A percentile compares a stretch with the other conserved stretches of the same genome.
phyloP scores from a whole-genome alignment of 345 rosid genomes.

The Cardamine occulta region DNA sequence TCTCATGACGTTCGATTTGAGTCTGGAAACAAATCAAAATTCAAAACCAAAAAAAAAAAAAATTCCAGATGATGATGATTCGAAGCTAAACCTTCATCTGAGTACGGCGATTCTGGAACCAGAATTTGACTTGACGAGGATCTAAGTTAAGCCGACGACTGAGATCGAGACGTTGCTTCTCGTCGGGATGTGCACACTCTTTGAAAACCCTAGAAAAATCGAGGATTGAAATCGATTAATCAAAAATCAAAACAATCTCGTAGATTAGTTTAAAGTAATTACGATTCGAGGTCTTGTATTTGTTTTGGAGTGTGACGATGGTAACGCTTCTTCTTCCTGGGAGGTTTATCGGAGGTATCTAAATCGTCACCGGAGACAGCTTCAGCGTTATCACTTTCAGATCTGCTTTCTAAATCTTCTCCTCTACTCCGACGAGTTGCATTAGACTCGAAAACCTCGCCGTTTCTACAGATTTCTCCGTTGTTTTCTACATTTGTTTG shows the following conservation, averaged over 20 bases:
- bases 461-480: conserved; percentile 37
- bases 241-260: neutral
- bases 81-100: conserved; percentile 80
- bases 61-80: neutral
- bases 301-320: conserved; percentile 99
- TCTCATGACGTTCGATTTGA: conserved; percentile 91
- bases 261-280: neutral
- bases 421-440: conserved; percentile 46
- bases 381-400: conserved; percentile 91
- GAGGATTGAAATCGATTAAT: conserved; percentile 5
- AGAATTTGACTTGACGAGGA: conserved; percentile 89
- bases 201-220: conserved; percentile 53
- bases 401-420: conserved; percentile 77
- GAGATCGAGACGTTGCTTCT: conserved; percentile 85
- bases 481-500: conserved; percentile 48
- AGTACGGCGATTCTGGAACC: conserved; percentile 95
- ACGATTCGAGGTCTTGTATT: conserved; percentile 98
- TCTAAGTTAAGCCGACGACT: conserved; percentile 76
- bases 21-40: conserved; percentile 52
- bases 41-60: neutral
- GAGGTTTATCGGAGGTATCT: conserved; percentile 73
- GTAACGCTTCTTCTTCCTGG: conserved; percentile 82
- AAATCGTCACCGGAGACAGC: conserved; percentile 84
- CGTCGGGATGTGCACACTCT: conserved; percentile 94
- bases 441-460: conserved; percentile 43